Conservation (phyloP, 2,329 filamentous ascomycete species). For the Keithomyces neogunnii region DNA sequence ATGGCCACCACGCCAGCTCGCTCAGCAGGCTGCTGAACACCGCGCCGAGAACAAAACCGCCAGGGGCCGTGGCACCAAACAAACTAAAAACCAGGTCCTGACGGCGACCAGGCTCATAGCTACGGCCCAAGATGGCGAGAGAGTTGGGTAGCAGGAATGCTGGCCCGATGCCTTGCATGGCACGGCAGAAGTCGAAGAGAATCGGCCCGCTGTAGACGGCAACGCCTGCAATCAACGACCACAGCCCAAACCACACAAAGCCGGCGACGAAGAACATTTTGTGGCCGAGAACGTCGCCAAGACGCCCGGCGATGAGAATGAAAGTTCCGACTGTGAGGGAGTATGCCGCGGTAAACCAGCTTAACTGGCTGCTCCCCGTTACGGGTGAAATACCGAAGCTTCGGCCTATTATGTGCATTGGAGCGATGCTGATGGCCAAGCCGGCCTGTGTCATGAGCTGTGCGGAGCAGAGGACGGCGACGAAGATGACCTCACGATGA, state of each 20-base stretch:
- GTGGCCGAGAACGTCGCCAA: conserved; percentile 46
- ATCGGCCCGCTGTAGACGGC: conserved; percentile 26
- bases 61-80: conserved; percentile 25
- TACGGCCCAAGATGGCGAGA: conserved; percentile 44
- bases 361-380: conserved; percentile 31
- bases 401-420: conserved; percentile 33
- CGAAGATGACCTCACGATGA: neutral
- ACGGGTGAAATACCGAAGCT: conserved; percentile 23
- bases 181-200: conserved; percentile 37
- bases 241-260: conserved; percentile 40
- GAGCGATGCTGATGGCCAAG: conserved; percentile 12
- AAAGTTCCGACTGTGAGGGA: conserved; percentile 43
- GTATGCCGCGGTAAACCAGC: conserved; percentile 47
- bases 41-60: conserved; percentile 21
- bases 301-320: conserved; percentile 41
- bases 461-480: conserved; percentile 10
- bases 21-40: conserved; percentile 13
- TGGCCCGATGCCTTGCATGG: conserved; percentile 44
- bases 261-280: conserved; percentile 41
- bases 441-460: conserved; percentile 15
- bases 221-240: conserved; percentile 34
- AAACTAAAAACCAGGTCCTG: conserved; percentile 26
- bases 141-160: conserved; percentile 48
- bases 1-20: conserved; percentile 31
- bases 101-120: conserved; percentile 32